A percentile compares a stretch with the other conserved stretches of the same genome.
Conservation (phyloP, 768 basidiomycete genomes). For the Amylocystis lapponica region DNA sequence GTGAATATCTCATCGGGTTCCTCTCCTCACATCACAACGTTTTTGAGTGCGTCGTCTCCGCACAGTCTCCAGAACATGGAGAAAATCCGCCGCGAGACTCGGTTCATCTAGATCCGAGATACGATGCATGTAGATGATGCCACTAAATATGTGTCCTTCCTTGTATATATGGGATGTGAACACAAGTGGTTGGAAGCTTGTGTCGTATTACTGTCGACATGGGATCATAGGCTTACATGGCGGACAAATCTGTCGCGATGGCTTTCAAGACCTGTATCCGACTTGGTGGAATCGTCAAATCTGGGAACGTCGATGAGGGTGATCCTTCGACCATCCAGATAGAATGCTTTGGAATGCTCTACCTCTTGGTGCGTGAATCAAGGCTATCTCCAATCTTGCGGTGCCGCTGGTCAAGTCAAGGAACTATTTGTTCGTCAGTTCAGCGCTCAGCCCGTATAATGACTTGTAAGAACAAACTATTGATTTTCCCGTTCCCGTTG, state of each 20-base stretch:
- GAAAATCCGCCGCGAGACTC: constrained; percentile 8
- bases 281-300: constrained; percentile 12
- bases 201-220: too few relatives aligned
- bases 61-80: constrained; percentile 17
- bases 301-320: constrained; percentile 15
- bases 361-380: constrained; percentile 10
- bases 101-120: constrained; percentile 17
- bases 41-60: constrained; percentile 14
- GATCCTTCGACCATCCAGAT: constrained; percentile 5
- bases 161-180: constrained; percentile 10
- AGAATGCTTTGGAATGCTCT: constrained; percentile 1
- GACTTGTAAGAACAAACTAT: too few relatives aligned
- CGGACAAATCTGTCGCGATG: constrained; percentile 4
- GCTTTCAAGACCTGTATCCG: constrained; percentile 7
- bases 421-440: too few relatives aligned
- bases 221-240: background rate
- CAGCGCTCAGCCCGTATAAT: too few relatives aligned
- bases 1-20: too few relatives aligned
- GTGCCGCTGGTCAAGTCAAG: too few relatives aligned
- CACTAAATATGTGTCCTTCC: constrained; percentile 9
- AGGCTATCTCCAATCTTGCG: constrained; percentile 5
- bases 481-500: too few relatives aligned
- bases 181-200: too few relatives aligned
- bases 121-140: constrained; percentile 19
- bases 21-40: constrained; percentile 22